Base-by-base conservation (phyloP, 371 early-diverging fungal genomes). In the Massospora cicadina region DNA sequence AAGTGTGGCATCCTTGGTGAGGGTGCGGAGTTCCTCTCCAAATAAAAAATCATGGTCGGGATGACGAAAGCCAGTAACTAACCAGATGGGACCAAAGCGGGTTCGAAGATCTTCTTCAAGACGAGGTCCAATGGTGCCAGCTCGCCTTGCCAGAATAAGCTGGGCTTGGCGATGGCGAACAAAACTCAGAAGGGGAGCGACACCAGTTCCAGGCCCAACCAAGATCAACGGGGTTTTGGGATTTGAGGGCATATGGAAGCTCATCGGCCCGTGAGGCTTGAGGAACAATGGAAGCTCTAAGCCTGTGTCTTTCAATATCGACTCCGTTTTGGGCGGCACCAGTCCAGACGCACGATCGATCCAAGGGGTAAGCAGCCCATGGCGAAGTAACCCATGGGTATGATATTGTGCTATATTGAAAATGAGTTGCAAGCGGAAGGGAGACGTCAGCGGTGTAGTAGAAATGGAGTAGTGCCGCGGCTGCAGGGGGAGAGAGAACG, bases 401-500 rank as follows among this genome's bases (percentile, higher is more conserved):
- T 68, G 75, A 63, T 86, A 91, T 55, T 86, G 77, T 23, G 91
- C 84, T n/a, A 91, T 80, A 68, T 91, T 89, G 73, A 94, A 93
- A 0, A 89, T 91, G 69, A 93, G 79, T 1, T 78, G 73, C 66
- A 88, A 75, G 33, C 72, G 71, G 32, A 69, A 71, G 0, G 75
- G 70, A 56, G 75, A 76, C 28, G 69, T 73, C 59, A 80, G 65
- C 0, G 85, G 84, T 0, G 88, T 81, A 65, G 76, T 83, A 58
- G 88, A 79, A 27, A 93, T 79, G 0, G 94, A 94, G 72, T 93
- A 96, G 65, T 82, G 86, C 31, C 97, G 85, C 12, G 93, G 92
- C 68, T 79, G 81, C 63, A 90, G 78, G 0, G 85, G 84, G n/a
- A 25, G 91, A 85, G 24, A 90, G 67, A 2, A 80, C 71, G 66